Base-by-base conservation (phyloP, 31 red algal genomes). In the Odonthalia washingtoniensis region DNA sequence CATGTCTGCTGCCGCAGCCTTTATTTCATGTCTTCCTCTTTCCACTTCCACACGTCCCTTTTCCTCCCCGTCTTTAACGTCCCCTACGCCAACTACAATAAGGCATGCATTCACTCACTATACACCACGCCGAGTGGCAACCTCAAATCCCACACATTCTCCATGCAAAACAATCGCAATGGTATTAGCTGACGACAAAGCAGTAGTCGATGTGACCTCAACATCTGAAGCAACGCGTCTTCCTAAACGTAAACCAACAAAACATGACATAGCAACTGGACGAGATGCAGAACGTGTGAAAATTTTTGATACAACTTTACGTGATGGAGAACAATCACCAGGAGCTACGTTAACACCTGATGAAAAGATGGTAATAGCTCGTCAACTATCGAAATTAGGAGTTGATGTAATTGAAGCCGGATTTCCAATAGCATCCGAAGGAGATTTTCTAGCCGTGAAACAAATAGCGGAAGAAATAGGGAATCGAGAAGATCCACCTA, bases 351-450 rank as follows among this genome's bases (percentile, higher is more conserved):
- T 99, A 73, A 99, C 86, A 37, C 88, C 72, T 4, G 97, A 99
- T 81, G 97, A 99, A 77, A 99, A 99, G 86, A 82, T 95, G 65
- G 75, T 94, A 18, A 94, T 99, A 63, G 97, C 94, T 18, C 76
- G 90, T 28, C 94, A 96, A 82, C 79, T 99, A 33, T 94, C 94
- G 4, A 96, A 92, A 65, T 83, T 99, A 14, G 94, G 94, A 3
- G 94, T 99, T 0, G 97, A 99, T 60, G 62, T 99, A 66, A 94
- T 99, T 26, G 97, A 99, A 76, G 97, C 97, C n/a, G 97, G 97
- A 39, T 99, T 99, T 77, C 94, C 97, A 41, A 93, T 96, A 45
- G 97, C 97, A 2, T 91, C 86, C 0, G 87, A 88, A 0, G 97
- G 97, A 18, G 97, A 99, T 85, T 99, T 96, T 89, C 57, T 87